phyloP scores from a whole-genome alignment of 2,329 filamentous ascomycete genomes.

The Huntiella savannae region DNA sequence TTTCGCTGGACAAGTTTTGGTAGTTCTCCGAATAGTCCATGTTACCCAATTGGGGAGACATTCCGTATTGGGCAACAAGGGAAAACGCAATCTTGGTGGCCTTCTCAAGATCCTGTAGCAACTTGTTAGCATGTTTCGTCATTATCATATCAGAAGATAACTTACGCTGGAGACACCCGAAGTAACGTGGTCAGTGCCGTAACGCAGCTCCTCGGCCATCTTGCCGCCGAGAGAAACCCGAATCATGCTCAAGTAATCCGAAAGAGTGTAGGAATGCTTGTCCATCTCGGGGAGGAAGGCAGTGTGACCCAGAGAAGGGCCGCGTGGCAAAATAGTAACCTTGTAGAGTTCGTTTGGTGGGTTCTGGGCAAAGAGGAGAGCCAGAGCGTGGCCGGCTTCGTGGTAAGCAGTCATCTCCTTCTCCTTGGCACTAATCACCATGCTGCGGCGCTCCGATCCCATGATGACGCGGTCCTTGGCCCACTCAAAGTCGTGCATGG shows the following conservation, averaged over 20 bases:
- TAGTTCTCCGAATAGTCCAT: slow-evolving; percentile 75
- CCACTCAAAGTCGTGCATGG: slow-evolving; percentile 76
- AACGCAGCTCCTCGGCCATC: slow-evolving; percentile 79
- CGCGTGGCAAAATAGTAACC: slow-evolving; percentile 87
- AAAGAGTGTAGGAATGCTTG: slow-evolving; percentile 73
- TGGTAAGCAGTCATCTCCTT: slow-evolving; percentile 93
- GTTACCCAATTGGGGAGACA: slow-evolving; percentile 74
- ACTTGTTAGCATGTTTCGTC: slow-evolving; percentile 15
- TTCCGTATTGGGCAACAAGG: slow-evolving; percentile 79
- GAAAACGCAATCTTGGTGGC: slow-evolving; percentile 69
- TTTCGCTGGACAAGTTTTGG: slow-evolving; percentile 63
- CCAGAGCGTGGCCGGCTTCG: slow-evolving; percentile 86
- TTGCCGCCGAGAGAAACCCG: slow-evolving; percentile 72
- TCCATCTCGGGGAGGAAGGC: slow-evolving; percentile 80
- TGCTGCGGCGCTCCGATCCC: slow-evolving; percentile 79
- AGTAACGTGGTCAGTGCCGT: slow-evolving; percentile 77
- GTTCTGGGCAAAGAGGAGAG: slow-evolving; percentile 59
- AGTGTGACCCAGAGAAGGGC: slow-evolving; percentile 69
- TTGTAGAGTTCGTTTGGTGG: slow-evolving; percentile 75
- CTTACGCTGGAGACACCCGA: slow-evolving; percentile 65
- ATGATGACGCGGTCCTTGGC: slow-evolving; percentile 96
- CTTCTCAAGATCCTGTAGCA: slow-evolving; percentile 53
- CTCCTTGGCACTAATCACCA: slow-evolving; percentile 81
- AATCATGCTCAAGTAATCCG: slow-evolving; percentile 63
- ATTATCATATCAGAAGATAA: slow-evolving; percentile 12